These are phyloP conservation scores for Ephemerocybe angulata DNA, from an alignment of 768 basidiomycete genomes.

Conservation along the genomic window DNA sequence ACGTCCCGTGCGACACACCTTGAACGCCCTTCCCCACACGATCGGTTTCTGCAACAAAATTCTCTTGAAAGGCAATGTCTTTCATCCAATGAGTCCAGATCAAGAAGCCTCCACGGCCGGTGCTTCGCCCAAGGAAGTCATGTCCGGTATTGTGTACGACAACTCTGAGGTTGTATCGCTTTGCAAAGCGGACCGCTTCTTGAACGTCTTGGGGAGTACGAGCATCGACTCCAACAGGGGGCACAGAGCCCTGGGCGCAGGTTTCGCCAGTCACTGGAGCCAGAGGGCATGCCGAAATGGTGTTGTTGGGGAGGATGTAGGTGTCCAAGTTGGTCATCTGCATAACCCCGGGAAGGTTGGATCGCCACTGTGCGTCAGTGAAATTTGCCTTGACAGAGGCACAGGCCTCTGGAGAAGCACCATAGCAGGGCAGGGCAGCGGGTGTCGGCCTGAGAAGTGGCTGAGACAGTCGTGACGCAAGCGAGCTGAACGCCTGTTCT, in stretches of 20 bases:
- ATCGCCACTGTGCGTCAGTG: constrained; percentile 6
- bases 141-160: constrained; percentile 40
- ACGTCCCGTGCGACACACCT: constrained; percentile 28
- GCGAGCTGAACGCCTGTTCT: constrained; percentile 23
- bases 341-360: constrained; percentile 11
- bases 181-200: constrained; percentile 36
- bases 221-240: constrained; percentile 39
- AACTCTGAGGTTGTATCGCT: constrained; percentile 31
- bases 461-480: constrained; percentile 37
- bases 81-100: constrained; percentile 40
- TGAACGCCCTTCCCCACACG: constrained; percentile 13
- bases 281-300: constrained; percentile 49
- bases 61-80: constrained; percentile 29
- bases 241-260: constrained; percentile 43
- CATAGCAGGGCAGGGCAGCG: constrained; percentile 39
- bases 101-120: constrained; percentile 36
- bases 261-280: constrained; percentile 37
- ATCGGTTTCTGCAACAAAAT: constrained; percentile 33
- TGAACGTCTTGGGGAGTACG: constrained; percentile 35
- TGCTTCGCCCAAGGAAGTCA: constrained; percentile 43
- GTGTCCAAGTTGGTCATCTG: constrained; percentile 12
- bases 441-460: constrained; percentile 40
- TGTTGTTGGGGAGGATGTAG: constrained; percentile 31
- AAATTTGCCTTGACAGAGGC: constrained; percentile 2
- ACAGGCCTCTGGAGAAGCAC: constrained; percentile 7